phyloP scores from a whole-genome alignment of 1,139 yeast genomes.

The Magnusiomyces tetraspermus region DNA sequence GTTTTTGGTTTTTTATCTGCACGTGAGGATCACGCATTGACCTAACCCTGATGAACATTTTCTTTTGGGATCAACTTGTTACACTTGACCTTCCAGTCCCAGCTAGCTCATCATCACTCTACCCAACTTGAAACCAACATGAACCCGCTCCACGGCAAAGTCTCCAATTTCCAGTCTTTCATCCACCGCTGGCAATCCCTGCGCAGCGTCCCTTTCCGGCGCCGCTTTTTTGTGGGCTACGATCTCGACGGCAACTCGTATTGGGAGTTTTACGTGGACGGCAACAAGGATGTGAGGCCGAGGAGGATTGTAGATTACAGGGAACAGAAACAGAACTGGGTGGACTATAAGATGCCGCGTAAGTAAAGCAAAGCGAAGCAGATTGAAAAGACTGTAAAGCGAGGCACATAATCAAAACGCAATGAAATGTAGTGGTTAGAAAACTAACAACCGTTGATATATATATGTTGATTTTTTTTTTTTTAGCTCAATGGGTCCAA shows the following conservation, averaged over 20 bases:
- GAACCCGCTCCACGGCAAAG: constrained; percentile 36
- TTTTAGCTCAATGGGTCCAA: constrained; percentile 62
- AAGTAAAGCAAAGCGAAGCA: too few relatives aligned
- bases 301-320: constrained; percentile 37
- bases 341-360: constrained; percentile 38
- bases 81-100: not conserved
- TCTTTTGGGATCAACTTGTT: not conserved
- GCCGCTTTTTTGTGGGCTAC: constrained; percentile 43
- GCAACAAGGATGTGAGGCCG: constrained; percentile 26
- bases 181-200: constrained; percentile 53
- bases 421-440: not conserved
- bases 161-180: constrained; percentile 31
- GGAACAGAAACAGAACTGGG: constrained; percentile 27
- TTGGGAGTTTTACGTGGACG: constrained; percentile 60
- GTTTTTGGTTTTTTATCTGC: too few relatives aligned
- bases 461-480: not conserved
- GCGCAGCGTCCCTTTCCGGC: constrained; percentile 57
- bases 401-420: too few relatives aligned
- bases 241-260: constrained; percentile 75
- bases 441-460: not conserved
- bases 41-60: not conserved
- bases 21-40: not conserved
- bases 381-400: too few relatives aligned
- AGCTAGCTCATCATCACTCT: not conserved
- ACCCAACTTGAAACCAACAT: constrained; percentile 11